These are phyloP conservation scores for Trichoderma asperelloides DNA, from an alignment of 495 filamentous ascomycete species.

Conservation along the genomic window DNA sequence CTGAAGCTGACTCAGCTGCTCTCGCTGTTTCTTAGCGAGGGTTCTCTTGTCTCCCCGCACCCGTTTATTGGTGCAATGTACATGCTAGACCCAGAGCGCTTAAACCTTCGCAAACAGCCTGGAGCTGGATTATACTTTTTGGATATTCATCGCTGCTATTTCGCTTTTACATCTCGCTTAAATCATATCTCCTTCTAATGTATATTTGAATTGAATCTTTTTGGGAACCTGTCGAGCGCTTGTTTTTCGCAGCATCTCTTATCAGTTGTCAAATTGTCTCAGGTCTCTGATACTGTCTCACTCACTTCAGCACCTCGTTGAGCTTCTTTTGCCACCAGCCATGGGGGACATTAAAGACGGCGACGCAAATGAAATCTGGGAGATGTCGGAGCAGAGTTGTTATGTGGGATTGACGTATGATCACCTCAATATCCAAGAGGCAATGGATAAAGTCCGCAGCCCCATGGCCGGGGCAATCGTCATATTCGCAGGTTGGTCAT, in stretches of 20 bases:
- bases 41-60: not conserved
- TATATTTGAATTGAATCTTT: too few species aligned
- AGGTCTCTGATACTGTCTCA: not conserved
- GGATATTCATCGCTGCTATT: not conserved
- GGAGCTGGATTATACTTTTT: not conserved
- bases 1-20: conserved; percentile 2
- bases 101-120: not conserved
- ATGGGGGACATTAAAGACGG: conserved; percentile 19
- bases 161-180: not conserved
- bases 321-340: not conserved
- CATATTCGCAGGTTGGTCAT: conserved; percentile 57
- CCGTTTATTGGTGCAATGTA: not conserved
- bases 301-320: not conserved
- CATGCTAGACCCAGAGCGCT: not conserved
- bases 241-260: too few species aligned
- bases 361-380: conserved; percentile 15
- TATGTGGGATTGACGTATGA: conserved; percentile 57
- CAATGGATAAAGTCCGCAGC: conserved; percentile 61
- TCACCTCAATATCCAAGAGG: conserved; percentile 47
- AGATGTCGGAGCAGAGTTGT: conserved; percentile 31
- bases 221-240: too few species aligned
- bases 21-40: not conserved
- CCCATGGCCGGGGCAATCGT: conserved; percentile 82
- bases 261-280: not conserved
- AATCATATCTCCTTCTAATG: not conserved